phyloP scores from a whole-genome alignment of 2,329 filamentous ascomycete genomes.

The Clathrospora elynae region DNA sequence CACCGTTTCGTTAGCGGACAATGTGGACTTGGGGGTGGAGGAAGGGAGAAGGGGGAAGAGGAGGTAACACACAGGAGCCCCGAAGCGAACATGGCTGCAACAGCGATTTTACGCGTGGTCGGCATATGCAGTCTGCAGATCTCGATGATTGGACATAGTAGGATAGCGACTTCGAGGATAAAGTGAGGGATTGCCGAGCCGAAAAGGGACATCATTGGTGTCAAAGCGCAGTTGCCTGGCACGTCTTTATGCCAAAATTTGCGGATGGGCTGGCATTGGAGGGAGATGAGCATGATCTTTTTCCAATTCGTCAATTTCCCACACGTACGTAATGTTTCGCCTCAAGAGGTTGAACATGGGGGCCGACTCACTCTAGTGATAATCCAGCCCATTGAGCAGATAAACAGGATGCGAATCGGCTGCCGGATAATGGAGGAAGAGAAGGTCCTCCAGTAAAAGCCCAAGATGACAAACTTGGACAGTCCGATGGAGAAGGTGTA shows the following conservation, averaged over 20 bases:
- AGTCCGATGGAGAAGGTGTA: constrained; percentile 32
- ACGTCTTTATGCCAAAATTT: constrained; percentile 26
- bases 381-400: constrained; percentile 21
- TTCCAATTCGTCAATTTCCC: too few species aligned
- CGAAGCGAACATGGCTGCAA: constrained; percentile 27
- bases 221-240: constrained; percentile 22
- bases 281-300: constrained; percentile 22
- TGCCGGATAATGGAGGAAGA: constrained; percentile 23
- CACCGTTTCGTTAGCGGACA: background rate
- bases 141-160: constrained; percentile 27
- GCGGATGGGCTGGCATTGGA: constrained; percentile 27
- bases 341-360: background rate
- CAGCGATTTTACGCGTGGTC: constrained; percentile 23
- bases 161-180: constrained; percentile 28
- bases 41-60: too few species aligned
- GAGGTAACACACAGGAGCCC: constrained; percentile 14
- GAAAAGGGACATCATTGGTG: constrained; percentile 27
- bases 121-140: constrained; percentile 25
- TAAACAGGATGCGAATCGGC: constrained; percentile 25
- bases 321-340: background rate
- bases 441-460: constrained; percentile 34
- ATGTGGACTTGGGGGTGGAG: background rate
- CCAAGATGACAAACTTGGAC: constrained; percentile 31
- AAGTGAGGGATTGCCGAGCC: constrained; percentile 26
- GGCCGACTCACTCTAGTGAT: constrained; percentile 18